Base-by-base conservation (phyloP, 225 moss, liverwort and hornwort genomes). In the Thuidium tamariscinum region DNA sequence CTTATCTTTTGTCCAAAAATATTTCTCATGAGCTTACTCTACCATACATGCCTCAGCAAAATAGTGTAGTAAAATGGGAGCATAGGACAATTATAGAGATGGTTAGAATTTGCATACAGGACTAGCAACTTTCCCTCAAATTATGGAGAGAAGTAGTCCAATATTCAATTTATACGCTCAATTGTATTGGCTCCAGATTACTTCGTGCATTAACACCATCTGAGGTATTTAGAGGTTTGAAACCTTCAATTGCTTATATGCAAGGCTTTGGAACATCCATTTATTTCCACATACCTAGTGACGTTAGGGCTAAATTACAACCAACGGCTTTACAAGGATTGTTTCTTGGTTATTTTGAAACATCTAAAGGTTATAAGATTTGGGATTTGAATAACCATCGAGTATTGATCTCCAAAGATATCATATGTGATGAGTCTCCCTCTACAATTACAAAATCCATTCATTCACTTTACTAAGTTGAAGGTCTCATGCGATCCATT, bases 371-470 rank as follows among this genome's bases (percentile, higher is more conserved):
- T 7, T 77, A 77, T 0, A 37, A 2, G 1, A 2, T 77, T 4
- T 56, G 17, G 77, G 37, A 77, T 3, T 37, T 77, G 56, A 77
- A 2, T 2, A 55, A 77, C 26, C 56, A 77, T 2, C 2, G 0
- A 11, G 17, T 27, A 39, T 4, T 39, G 2, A 27, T 77, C 0
- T 56, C 26, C 0, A 36, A 27, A 0, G 57, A 77, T 3, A 77
- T 77, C 1, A 56, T 77, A 7, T 77, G 56, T 7, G 10, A 77
- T 56, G 39, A 77, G 0, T 17, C 0, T 4, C 0, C 26, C 2
- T 25, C 26, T 0, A 2, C 7, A 4, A 2, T 39, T 39, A 0
- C 2, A 0, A 77, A 56, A 39, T 0, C 39, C 0, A 4, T 2
- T 0, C 1, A 1, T 25, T 56, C 36, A 9, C 4, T 2, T 37